Evolutionary conservation across 2,329 filamentous ascomycete species (phyloP), one percentile per base, ranked within the genome.

Genomic region (Lasiodiplodia citricola): DNA sequence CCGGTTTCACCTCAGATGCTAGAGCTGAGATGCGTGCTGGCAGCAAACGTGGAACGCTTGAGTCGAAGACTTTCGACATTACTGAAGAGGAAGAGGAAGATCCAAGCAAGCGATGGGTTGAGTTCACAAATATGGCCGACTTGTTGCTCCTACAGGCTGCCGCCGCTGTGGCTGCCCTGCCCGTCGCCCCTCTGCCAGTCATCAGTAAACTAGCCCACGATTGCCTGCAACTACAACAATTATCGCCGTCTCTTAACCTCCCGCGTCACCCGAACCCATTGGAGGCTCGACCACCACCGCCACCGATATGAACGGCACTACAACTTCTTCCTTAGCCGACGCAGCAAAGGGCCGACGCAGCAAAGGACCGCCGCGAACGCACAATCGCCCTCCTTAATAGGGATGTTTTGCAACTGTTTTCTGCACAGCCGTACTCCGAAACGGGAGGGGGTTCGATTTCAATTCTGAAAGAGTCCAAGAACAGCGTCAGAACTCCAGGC

Each of bases 341-440:
- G 2, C 25, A 25, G 25, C 25, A 25, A 25, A 25, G 25, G 25
- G 25, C 25, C 25, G 25, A 25, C 25, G 25, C 80, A 28, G 76
- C 80, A 51, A 35, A 54, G 6, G 21, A 64, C 23, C 73, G 72
- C 51, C 69, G 70, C 41, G 87, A 90, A 62, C 90, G 93, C 65
- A 96, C 92, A 0, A 86, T 98, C 62, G 91, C 91, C 11, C 83
- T 99, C 37, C 88, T 97, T 80, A n/a, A n/a, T n/a, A n/a, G n/a
- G n/a, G n/a, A n/a, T n/a, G n/a, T n/a, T n/a, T n/a, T n/a, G n/a
- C n/a, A n/a, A n/a, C n/a, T n/a, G n/a, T n/a, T n/a, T n/a, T n/a
- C n/a, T n/a, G n/a, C n/a, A n/a, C n/a, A n/a, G n/a, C n/a, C n/a
- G n/a, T n/a, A n/a, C n/a, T n/a, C n/a, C n/a, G n/a, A n/a, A n/a